Percentiles rank a stretch among this genome's conserved stretches.
These are phyloP conservation scores for Earliella scabrosa DNA, from an alignment of 1,284 basidiomycete species.

Conservation along the genomic window DNA sequence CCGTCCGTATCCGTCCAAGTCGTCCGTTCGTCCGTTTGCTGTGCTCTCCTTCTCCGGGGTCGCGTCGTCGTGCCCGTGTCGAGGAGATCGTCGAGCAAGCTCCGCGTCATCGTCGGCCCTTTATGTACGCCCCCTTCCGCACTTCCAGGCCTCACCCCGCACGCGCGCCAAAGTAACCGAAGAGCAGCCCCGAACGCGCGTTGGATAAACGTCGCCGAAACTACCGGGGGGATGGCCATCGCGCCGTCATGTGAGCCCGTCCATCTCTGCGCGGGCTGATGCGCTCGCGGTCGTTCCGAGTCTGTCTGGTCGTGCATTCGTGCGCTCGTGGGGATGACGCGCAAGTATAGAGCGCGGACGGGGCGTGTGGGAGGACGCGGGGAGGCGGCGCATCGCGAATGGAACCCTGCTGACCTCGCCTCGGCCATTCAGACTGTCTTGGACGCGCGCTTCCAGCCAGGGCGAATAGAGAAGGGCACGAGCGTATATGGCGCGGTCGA, in stretches of 20 bases:
- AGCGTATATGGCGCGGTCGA: not conserved
- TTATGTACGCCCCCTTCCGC: not conserved
- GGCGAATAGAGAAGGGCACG: not conserved
- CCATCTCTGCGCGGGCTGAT: not conserved
- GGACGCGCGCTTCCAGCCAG: not conserved
- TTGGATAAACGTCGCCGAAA: constrained; percentile 21
- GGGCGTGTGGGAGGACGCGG: not conserved
- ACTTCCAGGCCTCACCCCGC: too few species aligned
- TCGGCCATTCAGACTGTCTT: constrained; percentile 1
- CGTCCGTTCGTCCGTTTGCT: too few species aligned
- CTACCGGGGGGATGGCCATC: not conserved
- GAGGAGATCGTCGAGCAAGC: not conserved
- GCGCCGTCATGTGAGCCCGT: constrained; percentile 4
- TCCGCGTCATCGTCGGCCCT: not conserved
- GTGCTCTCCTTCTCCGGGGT: too few species aligned
- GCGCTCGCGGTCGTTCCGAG: not conserved
- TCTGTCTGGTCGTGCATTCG: not conserved
- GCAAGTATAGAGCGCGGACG: constrained; percentile 5
- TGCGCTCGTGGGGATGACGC: constrained; percentile 4
- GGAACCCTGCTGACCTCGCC: constrained; percentile 5
- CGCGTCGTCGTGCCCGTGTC: not conserved
- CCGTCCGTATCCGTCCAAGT: not conserved
- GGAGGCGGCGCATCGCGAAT: too few species aligned
- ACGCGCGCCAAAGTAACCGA: too few species aligned
- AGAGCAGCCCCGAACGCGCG: too few species aligned